Conservation (phyloP, 1,139 yeast species). For the Geotrichum citri-aurantii region DNA sequence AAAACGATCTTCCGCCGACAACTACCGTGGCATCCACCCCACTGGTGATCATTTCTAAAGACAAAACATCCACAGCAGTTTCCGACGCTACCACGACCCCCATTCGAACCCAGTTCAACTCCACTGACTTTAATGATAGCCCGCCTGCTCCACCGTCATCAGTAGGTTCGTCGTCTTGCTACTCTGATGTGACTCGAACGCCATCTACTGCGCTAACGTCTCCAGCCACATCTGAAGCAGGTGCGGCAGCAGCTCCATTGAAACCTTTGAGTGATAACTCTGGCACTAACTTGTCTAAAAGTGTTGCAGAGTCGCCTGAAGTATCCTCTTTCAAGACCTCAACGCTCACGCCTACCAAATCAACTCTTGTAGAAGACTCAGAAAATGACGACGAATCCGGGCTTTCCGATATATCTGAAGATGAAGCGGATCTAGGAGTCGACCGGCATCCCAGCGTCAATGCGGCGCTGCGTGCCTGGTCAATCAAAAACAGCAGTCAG, state of each 20-base stretch:
- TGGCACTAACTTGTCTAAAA: not conserved
- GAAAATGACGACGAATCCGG: slow-evolving; percentile 25
- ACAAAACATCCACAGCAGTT: not conserved
- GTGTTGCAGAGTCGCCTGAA: not conserved
- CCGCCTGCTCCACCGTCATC: not conserved
- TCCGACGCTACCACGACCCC: not conserved
- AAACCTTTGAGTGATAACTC: not conserved
- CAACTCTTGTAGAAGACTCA: slow-evolving; percentile 23
- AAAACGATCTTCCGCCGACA: not conserved
- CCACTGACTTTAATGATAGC: not conserved
- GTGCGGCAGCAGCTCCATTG: not conserved
- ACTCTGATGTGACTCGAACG: not conserved
- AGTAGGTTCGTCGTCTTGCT: not conserved
- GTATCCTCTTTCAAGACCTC: not conserved
- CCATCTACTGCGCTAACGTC: not conserved
- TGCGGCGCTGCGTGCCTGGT: slow-evolving; percentile 19
- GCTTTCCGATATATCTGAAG: slow-evolving; percentile 1
- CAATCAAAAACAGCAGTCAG: slow-evolving; percentile 18
- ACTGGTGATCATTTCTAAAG: not conserved
- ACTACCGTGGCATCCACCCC: not conserved
- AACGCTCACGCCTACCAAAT: slow-evolving; percentile 9
- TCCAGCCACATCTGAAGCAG: not conserved
- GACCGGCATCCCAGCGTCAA: slow-evolving; percentile 7
- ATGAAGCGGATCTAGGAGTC: not conserved
- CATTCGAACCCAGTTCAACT: not conserved